Evolutionary conservation across 371 early-diverging fungal genomes (phyloP), one percentile per base, ranked within the genome.

Genomic region (Zopfochytrium polystomum): DNA sequence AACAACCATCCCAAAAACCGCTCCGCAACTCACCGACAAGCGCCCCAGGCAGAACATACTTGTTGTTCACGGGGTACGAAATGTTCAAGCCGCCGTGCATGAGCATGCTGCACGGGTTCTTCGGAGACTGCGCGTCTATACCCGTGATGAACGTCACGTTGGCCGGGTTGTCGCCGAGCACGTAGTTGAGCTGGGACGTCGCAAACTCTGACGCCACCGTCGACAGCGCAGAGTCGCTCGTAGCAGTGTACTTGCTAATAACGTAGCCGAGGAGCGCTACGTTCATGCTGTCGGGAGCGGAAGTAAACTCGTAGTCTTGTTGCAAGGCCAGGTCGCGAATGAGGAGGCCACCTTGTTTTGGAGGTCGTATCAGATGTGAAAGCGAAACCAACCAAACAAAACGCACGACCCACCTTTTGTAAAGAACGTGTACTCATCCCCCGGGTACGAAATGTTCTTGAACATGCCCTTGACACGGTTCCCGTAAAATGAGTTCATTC

Each of bases 161-260:
- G 47, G 23, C 9, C 7, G 47, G 47, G 23, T 47, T 47, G 47
- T 47, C 47, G 9, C 47, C 47, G 9, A 47, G 23, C 7, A 47
- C 18, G 23, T 47, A 47, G 18, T 22, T 22, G 23, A 47, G 47
- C 23, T 47, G 47, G 18, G 23, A 15, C 7, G 47, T 22, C 7
- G 18, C 47, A 23, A 47, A 47, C 23, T 23, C 47, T 7, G 47
- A 47, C 7, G 47, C 47, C 18, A 23, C 9, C 7, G 9, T 7
- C 18, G 47, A 9, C 7, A 47, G 47, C 18, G 9, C 9, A 7
- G 38, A 7, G 38, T 11, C 18, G 7, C 18, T 18, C 11, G 38
- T 38, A 23, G 47, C 9, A 23, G 23, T 7, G 23, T 15, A 47
- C 7, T 9, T 23, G 47, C 18, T 15, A 7, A 22, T 15, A 9